Evolutionary conservation across 1,284 basidiomycete species (phyloP), one percentile per base, ranked within the genome.

Genomic region (Mycena sp.): DNA sequence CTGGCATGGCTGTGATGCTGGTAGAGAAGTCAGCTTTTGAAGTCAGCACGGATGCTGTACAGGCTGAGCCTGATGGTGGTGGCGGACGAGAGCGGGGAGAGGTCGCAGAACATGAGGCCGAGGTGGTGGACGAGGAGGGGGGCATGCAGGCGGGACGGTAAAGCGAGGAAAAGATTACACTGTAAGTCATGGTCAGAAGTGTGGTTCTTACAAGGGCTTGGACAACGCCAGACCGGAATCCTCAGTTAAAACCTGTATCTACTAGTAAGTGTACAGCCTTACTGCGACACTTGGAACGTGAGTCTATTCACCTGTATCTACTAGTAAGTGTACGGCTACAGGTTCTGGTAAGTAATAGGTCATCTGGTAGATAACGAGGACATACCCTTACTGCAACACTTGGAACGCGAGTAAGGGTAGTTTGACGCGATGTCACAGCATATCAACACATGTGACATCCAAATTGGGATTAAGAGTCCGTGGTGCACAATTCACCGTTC

Each of bases 1-100:
- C 14, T 6, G 75, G 75, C 0, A 38, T 75, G 3, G 76, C 76
- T 0, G 69, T 77, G 3, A 56, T 77, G 19, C 66, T 77, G 0
- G 74, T 72, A 1, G 74, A 76, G 45, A 63, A 64, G 46, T 58
- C 70, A 0, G 69, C 62, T 4, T 77, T 72, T 45, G 64, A 71
- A 11, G 64, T 65, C 2, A 19, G n/a, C 2, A n/a, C 51, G 10
- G 30, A n/a, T 14, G 38, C 23, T 9, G 25, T 17, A 6, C 11
- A 25, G 12, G 26, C 16, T 4, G 25, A 2, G 3, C 2, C n/a
- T 29, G 3, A 41, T 17, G 30, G 53, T 19, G 35, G 17, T 2
- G 35, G 45, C 26, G 21, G 46, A 6, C 26, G 48, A 6, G 38
- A 51, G 32, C 49, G 25, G 49, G 40, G 4, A 6, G 56, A 10